A percentile compares a stretch with the other conserved stretches of the same genome.
phyloP scores from a whole-genome alignment of 176 grass and related monocot genomes.

The Ensete ventricosum region DNA sequence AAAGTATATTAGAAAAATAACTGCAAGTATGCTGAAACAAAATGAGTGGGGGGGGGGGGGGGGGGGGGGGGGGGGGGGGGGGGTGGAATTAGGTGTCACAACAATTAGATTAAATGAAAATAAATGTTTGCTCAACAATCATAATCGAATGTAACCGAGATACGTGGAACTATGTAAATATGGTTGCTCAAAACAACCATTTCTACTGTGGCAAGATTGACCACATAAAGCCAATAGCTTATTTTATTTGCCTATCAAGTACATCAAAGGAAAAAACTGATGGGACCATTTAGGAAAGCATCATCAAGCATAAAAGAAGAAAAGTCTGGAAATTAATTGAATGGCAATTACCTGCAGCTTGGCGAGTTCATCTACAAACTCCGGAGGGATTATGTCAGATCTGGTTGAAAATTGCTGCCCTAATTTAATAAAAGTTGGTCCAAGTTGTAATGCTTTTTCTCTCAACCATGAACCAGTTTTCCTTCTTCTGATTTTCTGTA shows the following conservation, averaged over 20 bases:
- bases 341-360: conserved; percentile 68
- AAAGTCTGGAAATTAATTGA: background rate
- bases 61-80: too few species aligned
- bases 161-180: background rate
- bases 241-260: background rate
- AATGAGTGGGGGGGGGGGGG: background rate
- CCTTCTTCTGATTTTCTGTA: conserved; percentile 61
- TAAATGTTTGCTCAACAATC: background rate
- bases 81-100: background rate
- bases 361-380: conserved; percentile 91
- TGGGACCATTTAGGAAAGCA: background rate
- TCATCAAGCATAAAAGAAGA: background rate
- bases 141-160: background rate
- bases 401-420: conserved; percentile 92
- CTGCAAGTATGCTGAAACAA: background rate
- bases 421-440: conserved; percentile 93
- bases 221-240: background rate
- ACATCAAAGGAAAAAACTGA: background rate
- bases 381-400: conserved; percentile 83
- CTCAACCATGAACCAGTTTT: conserved; percentile 88
- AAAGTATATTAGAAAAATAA: background rate
- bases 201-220: background rate
- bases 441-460: conserved; percentile 88
- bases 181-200: background rate
- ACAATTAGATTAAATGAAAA: background rate